Evolutionary conservation across 768 basidiomycete species (phyloP).

Genomic region (Podaxis carcinomalis): DNA sequence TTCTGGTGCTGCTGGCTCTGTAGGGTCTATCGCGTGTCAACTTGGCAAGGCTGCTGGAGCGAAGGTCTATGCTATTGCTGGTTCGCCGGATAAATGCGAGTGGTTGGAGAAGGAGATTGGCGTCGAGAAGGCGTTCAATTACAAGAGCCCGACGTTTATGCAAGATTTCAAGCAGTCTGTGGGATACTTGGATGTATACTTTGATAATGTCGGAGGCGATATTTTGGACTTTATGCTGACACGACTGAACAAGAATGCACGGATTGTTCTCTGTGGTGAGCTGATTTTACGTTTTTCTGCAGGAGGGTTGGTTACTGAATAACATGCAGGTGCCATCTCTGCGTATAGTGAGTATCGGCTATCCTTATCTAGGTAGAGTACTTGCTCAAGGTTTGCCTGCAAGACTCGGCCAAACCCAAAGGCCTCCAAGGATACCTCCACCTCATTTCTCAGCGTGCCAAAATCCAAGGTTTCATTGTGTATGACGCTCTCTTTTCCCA

Average conservation of each 20-base stretch:
- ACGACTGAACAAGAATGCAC: conserved; percentile 70
- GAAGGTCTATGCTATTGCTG: conserved; percentile 86
- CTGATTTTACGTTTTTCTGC: conserved; percentile 5
- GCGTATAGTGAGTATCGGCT: conserved; percentile 57
- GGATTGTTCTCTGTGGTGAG: conserved; percentile 80
- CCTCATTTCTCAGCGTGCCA: conserved; percentile 75
- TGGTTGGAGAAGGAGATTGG: conserved; percentile 86
- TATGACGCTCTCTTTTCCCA: conserved; percentile 25
- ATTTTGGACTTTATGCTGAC: conserved; percentile 77
- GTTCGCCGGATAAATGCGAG: conserved; percentile 75
- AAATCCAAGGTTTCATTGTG: conserved; percentile 83
- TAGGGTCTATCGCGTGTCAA: conserved; percentile 81
- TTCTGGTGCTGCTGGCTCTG: conserved; percentile 89
- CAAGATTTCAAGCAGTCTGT: conserved; percentile 69
- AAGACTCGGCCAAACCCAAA: conserved; percentile 56
- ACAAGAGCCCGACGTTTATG: conserved; percentile 73
- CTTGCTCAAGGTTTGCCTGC: neutral
- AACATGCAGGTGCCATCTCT: conserved; percentile 69
- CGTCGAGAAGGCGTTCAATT: conserved; percentile 80
- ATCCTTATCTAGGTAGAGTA: neutral
- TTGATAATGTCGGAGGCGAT: conserved; percentile 81
- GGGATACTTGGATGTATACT: conserved; percentile 80
- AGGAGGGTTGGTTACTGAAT: neutral
- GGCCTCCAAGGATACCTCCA: conserved; percentile 65
- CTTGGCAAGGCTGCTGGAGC: conserved; percentile 77